Evolutionary conservation across 768 basidiomycete species (phyloP).

Genomic region (Asterophora lycoperdoides): DNA sequence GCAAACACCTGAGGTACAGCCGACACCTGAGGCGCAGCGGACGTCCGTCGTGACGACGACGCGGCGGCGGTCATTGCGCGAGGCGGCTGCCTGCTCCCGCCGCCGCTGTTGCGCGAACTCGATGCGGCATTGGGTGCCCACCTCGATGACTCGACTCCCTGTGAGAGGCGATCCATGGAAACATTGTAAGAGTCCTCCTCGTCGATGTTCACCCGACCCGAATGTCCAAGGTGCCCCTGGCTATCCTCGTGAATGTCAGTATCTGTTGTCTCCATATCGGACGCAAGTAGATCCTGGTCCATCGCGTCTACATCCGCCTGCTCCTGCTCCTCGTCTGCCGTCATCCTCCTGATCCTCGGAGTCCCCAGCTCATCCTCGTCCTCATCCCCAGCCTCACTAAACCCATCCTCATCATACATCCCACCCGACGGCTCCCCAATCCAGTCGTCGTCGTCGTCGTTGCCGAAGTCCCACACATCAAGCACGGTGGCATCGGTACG

Average conservation of each 20-base stretch:
- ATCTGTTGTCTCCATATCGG: slow-evolving; percentile 39
- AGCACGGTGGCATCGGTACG: slow-evolving; percentile 71
- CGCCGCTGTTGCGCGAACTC: slow-evolving; percentile 9
- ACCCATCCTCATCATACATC: slow-evolving; percentile 67
- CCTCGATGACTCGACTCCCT: slow-evolving; percentile 28
- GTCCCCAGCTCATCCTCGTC: slow-evolving; percentile 31
- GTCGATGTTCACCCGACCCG: slow-evolving; percentile 16
- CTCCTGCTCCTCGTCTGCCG: slow-evolving; percentile 42
- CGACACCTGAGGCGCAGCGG: slow-evolving; percentile 2
- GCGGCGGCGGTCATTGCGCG: slow-evolving; percentile 1
- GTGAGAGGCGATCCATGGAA: slow-evolving; percentile 12
- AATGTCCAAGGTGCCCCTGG: slow-evolving; percentile 16
- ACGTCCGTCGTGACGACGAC: slow-evolving; percentile 16
- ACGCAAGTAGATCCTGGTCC: slow-evolving; percentile 63
- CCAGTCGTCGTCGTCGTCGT: slow-evolving; percentile 75
- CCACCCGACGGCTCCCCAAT: slow-evolving; percentile 73
- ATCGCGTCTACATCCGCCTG: slow-evolving; percentile 65
- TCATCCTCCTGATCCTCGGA: slow-evolving; percentile 20
- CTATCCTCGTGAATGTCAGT: slow-evolving; percentile 26
- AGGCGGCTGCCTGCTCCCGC: slow-evolving; percentile 1
- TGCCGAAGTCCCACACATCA: slow-evolving; percentile 90
- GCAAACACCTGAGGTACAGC: slow-evolving; percentile 23
- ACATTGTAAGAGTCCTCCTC: slow-evolving; percentile 18
- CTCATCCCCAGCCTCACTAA: slow-evolving; percentile 51
- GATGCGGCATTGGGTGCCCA: slow-evolving; percentile 26